These are phyloP conservation scores for Caryopteris hybrid DNA, from an alignment of 305 asterid species.

Conservation along the genomic window DNA sequence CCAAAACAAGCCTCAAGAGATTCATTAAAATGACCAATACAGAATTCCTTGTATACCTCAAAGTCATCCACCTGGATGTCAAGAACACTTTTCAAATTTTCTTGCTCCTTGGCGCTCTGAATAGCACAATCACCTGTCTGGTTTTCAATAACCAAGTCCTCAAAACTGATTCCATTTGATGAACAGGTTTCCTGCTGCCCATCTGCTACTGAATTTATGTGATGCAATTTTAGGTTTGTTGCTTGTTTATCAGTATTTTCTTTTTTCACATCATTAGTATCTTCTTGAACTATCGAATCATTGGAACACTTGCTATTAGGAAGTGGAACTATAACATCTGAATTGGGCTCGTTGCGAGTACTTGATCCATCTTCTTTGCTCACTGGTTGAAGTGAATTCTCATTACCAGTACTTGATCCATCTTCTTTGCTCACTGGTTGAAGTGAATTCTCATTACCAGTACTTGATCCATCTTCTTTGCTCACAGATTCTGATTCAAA, in stretches of 20 bases:
- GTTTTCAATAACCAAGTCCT: constrained; percentile 25
- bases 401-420: no score
- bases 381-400: no score
- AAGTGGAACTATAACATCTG: constrained; percentile 11
- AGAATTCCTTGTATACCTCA: constrained; percentile 25
- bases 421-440: no score
- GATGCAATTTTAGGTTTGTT: constrained; percentile 18
- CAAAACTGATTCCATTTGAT: constrained; percentile 9
- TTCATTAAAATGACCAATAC: constrained; percentile 37
- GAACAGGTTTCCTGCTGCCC: constrained; percentile 21
- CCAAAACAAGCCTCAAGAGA: constrained; percentile 36
- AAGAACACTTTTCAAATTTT: constrained; percentile 17
- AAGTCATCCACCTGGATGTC: constrained; percentile 30
- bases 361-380: no score
- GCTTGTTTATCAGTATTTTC: constrained; percentile 18
- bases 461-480: constrained; percentile 17
- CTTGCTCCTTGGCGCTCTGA: constrained; percentile 22
- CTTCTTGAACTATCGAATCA: constrained; percentile 24
- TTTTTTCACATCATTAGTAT: no score
- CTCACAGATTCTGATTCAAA: constrained; percentile 24
- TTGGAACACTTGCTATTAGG: constrained; percentile 18
- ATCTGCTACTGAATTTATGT: constrained; percentile 6
- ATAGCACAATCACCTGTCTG: constrained; percentile 20
- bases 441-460: constrained; percentile 21
- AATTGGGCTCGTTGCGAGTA: no score